Base-by-base conservation (phyloP, 78 protist species). In the Dictyostelium intermedium region DNA sequence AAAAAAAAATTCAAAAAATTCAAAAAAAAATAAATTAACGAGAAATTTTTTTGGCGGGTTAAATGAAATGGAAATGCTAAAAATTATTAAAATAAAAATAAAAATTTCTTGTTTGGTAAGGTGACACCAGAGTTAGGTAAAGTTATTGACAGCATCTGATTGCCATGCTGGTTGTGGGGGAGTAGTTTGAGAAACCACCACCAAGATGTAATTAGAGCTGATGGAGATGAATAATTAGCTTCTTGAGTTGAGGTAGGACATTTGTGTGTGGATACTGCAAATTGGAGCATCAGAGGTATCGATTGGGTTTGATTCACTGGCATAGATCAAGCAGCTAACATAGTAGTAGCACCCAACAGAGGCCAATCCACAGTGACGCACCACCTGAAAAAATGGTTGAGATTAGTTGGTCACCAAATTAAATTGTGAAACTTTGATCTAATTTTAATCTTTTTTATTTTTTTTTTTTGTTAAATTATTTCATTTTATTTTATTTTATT, bases 331-430 rank as follows among this genome's bases (percentile, higher is more conserved):
- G 84, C 85, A 16, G 53, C 41, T 63, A 91, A 83, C 89, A 78
- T 84, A 5, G 91, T 92, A 10, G 96, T 91, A 72, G n/a, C n/a
- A n/a, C n/a, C 96, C 96, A n/a, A 82, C 91, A 25, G 84, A 43
- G 77, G 95, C n/a, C 83, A 35, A 82, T 91, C 85, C 66, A 92
- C 37, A 89, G 96, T 30, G 87, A 92, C 4, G 79, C 80, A 79
- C n/a, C n/a, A n/a, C 85, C 87, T 84, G 91, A 84, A 66, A 82
- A 84, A 50, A 45, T 60, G 45, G 83, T 61, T 20, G 93, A 87
- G 69, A 87, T 18, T 78, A 85, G 93, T 2, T 5, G 6, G 20
- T 91, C 95, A 13, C 95, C 95, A 5, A 81, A 78, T 2, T 80
- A 34, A 7, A 45, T 92, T 32, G n/a, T n/a, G n/a, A n/a, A n/a